Evolutionary conservation across 345 rosid genomes (phyloP).

Genomic region (Dipteronia dyeriana): DNA sequence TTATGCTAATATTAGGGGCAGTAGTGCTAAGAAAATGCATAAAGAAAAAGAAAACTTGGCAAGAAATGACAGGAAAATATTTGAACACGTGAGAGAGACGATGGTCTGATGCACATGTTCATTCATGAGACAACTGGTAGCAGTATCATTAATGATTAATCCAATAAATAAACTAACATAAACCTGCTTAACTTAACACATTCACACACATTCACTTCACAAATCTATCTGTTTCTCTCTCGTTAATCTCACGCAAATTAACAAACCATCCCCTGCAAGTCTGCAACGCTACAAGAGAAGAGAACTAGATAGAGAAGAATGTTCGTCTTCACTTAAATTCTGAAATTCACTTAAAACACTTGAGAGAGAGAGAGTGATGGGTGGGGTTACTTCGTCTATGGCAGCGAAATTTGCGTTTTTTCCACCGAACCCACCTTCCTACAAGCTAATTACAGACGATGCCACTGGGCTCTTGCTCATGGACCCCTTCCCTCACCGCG

Average conservation of each 20-base stretch:
- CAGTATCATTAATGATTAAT: not conserved
- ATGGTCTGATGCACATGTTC: constrained; percentile 3
- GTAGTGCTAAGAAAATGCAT: not conserved
- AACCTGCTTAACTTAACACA: not conserved
- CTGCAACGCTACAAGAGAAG: not conserved
- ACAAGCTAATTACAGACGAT: constrained; percentile 59
- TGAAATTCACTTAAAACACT: constrained; percentile 8
- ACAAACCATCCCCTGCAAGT: not conserved
- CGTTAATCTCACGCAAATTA: not conserved
- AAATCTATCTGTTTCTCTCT: not conserved
- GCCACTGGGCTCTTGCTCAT: constrained; percentile 65
- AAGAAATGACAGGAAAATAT: not conserved
- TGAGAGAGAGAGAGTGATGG: constrained; percentile 43
- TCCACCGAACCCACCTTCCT: constrained; percentile 92
- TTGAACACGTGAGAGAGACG: constrained; percentile 12
- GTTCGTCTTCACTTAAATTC: constrained; percentile 22
- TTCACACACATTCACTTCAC: not conserved
- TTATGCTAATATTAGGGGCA: not conserved
- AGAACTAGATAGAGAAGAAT: constrained; percentile 6
- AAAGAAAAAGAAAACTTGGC: not conserved
- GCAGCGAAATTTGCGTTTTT: constrained; percentile 95
- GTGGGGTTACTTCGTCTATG: constrained; percentile 97
- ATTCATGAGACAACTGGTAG: constrained; percentile 22
- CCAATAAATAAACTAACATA: not conserved
- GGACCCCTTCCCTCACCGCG: constrained; percentile 80